phyloP scores from a whole-genome alignment of 495 filamentous ascomycete genomes.

The Xylaria telfairii region DNA sequence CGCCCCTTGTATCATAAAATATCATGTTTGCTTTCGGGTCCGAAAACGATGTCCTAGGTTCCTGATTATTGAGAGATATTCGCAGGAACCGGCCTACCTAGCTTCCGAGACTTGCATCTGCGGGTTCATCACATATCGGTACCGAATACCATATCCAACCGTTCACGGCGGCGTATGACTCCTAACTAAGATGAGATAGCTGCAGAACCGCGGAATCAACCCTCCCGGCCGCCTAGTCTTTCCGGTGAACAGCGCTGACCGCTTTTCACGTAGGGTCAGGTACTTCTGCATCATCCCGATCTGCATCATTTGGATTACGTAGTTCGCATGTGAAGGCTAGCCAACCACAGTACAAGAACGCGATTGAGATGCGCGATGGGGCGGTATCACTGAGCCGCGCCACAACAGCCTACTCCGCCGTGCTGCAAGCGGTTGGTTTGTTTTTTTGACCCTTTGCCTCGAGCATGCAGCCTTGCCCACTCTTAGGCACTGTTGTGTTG shows the following conservation, averaged over 20 bases:
- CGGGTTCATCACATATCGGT: background rate
- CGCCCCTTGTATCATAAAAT: background rate
- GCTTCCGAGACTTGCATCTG: constrained; percentile 4
- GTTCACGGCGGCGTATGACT: background rate
- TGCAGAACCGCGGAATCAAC: background rate
- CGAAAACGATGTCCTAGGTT: background rate
- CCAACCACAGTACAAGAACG: constrained; percentile 6
- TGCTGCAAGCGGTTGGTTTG: constrained; percentile 10
- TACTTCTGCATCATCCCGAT: constrained; percentile 16
- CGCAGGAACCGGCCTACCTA: background rate
- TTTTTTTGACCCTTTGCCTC: background rate
- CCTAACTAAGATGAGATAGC: background rate
- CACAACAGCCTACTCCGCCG: background rate
- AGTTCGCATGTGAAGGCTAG: background rate
- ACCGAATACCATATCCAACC: background rate
- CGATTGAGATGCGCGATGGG: background rate
- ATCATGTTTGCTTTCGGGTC: background rate
- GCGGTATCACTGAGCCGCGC: background rate
- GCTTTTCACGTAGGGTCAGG: constrained; percentile 4
- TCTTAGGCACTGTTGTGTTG: background rate
- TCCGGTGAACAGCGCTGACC: background rate
- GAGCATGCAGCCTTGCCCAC: background rate
- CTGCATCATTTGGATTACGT: background rate
- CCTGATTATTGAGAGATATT: background rate
- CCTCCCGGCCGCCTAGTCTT: background rate